Percentiles rank a stretch among this genome's conserved stretches.
Evolutionary conservation across 169 alveolate genomes (phyloP).

Genomic region (Theileria annulata): DNA sequence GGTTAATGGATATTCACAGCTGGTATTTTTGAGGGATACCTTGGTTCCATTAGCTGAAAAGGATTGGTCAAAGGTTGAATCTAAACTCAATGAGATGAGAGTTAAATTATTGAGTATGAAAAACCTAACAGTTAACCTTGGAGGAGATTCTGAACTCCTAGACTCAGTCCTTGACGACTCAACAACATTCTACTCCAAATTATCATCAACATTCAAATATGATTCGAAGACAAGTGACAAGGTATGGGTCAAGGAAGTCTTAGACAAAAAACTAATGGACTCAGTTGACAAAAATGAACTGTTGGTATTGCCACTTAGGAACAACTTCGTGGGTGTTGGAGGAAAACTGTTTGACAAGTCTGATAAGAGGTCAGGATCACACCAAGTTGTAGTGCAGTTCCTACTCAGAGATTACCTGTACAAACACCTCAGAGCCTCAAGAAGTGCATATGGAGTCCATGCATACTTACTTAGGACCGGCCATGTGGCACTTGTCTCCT

Average conservation of each 20-base stretch:
- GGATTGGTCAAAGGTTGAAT: conserved; percentile 52
- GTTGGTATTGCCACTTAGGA: conserved; percentile 67
- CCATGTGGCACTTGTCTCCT: conserved; percentile 57
- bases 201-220: conserved; percentile 1
- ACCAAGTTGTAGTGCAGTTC: conserved; percentile 66
- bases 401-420: conserved; percentile 66
- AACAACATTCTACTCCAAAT: conserved; percentile 8
- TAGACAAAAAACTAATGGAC: conserved; percentile 3
- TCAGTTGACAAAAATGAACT: conserved; percentile 12
- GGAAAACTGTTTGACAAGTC: conserved; percentile 69
- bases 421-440: conserved; percentile 69
- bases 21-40: conserved; percentile 47
- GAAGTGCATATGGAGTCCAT: conserved; percentile 78
- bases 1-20: conserved; percentile 69
- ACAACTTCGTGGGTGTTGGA: conserved; percentile 76
- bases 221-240: neutral
- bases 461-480: conserved; percentile 58
- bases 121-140: conserved; percentile 64
- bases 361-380: conserved; percentile 68
- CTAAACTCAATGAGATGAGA: conserved; percentile 65
- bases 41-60: conserved; percentile 69
- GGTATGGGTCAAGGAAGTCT: conserved; percentile 56
- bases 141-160: conserved; percentile 63
- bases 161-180: conserved; percentile 50
- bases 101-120: conserved; percentile 54